These are phyloP conservation scores for Seiridium unicorne DNA, from an alignment of 2,329 filamentous ascomycete species.

Conservation along the genomic window DNA sequence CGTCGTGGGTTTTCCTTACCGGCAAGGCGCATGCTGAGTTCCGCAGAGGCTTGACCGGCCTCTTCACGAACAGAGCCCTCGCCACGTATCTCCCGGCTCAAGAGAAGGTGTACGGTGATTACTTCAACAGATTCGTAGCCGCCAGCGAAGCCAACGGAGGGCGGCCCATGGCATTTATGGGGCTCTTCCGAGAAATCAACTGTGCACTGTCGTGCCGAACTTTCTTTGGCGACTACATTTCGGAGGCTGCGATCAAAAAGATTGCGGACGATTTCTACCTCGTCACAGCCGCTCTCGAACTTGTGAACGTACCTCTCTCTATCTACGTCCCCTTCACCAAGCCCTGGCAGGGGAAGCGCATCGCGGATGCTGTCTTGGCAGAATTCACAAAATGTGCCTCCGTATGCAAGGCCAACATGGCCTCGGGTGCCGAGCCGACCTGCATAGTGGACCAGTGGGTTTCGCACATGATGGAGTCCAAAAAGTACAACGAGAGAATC, in stretches of 20 bases:
- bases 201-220: constrained; percentile 76
- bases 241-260: constrained; percentile 66
- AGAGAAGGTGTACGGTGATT: constrained; percentile 69
- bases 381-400: constrained; percentile 72
- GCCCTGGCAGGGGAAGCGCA: constrained; percentile 74
- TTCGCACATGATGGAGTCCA: constrained; percentile 69
- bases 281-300: constrained; percentile 73
- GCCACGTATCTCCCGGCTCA: constrained; percentile 70
- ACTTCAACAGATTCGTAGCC: constrained; percentile 67
- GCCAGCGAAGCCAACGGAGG: constrained; percentile 52
- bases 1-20: constrained; percentile 78
- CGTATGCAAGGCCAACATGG: constrained; percentile 70
- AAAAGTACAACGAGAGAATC: constrained; percentile 62
- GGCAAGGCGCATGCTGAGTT: constrained; percentile 76
- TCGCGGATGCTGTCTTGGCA: constrained; percentile 66
- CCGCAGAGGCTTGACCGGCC: constrained; percentile 69
- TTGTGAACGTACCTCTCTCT: constrained; percentile 70
- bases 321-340: constrained; percentile 76
- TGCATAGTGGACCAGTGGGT: constrained; percentile 82
- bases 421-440: constrained; percentile 62
- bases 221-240: constrained; percentile 79
- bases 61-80: constrained; percentile 74
- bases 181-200: constrained; percentile 73
- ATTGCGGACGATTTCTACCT: constrained; percentile 79
- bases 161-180: constrained; percentile 66